Evolutionary conservation across 75 land plant genomes (phyloP).

Genomic region (Pinus albicaulis): DNA sequence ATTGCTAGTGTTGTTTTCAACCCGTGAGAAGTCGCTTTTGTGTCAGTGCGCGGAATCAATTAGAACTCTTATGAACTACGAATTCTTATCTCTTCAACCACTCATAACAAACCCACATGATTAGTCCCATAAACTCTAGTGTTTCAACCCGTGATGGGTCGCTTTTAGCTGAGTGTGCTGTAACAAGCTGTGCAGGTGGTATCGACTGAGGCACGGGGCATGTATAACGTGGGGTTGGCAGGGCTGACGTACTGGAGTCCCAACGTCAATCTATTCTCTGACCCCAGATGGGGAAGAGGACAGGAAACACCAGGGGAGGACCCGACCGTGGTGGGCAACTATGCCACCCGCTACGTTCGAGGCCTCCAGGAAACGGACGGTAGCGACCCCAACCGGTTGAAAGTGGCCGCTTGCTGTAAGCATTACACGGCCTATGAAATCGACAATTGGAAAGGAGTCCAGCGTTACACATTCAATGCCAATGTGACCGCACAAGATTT

Average conservation of each 20-base stretch:
- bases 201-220: constrained; percentile 89
- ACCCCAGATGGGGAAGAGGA: constrained; percentile 94
- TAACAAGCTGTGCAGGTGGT: constrained; percentile 34
- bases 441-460: constrained; percentile 73
- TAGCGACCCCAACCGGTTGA: constrained; percentile 31
- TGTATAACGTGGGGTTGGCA: constrained; percentile 78
- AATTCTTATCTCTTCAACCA: too few species aligned
- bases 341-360: constrained; percentile 62
- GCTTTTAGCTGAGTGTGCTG: too few species aligned
- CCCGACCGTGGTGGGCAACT: constrained; percentile 51
- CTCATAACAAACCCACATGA: too few species aligned
- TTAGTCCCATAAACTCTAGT: too few species aligned
- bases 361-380: constrained; percentile 62
- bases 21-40: too few species aligned
- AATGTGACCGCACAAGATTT: constrained; percentile 80
- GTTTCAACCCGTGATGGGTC: too few species aligned
- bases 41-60: too few species aligned
- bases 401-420: constrained; percentile 90
- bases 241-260: constrained; percentile 96
- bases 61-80: too few species aligned
- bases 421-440: constrained; percentile 88
- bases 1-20: too few species aligned
- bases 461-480: constrained; percentile 78
- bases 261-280: constrained; percentile 78
- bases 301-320: constrained; percentile 98